A percentile compares a stretch with the other conserved stretches of the same genome.
Evolutionary conservation across 2,329 filamentous ascomycete species (phyloP).

Genomic region (Colletotrichum lupini): DNA sequence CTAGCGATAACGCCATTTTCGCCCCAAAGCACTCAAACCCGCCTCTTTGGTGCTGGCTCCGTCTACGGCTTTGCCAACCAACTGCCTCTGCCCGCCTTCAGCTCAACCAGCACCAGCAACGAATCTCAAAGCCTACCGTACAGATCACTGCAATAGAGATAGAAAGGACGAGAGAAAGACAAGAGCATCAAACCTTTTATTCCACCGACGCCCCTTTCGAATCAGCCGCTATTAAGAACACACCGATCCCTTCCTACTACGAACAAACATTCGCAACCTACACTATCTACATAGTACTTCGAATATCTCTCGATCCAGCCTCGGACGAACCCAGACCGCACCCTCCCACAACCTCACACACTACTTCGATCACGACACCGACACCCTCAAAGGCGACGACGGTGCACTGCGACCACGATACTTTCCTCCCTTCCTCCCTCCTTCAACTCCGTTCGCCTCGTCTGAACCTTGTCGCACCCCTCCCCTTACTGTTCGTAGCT

Average conservation of each 20-base stretch:
- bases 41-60: constrained; percentile 1
- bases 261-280: neutral
- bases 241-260: neutral
- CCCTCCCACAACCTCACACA: neutral
- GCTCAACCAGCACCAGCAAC: neutral
- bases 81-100: neutral
- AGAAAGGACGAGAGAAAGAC: neutral
- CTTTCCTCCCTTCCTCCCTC: neutral
- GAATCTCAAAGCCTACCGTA: neutral
- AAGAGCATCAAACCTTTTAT: neutral
- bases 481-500: neutral
- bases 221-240: neutral
- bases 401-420: neutral
- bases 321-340: neutral
- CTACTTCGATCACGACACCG: constrained; percentile 13
- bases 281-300: too few species aligned
- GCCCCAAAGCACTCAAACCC: constrained; percentile 48
- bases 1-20: constrained; percentile 52
- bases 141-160: neutral
- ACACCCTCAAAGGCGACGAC: neutral
- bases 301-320: neutral
- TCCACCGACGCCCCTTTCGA: neutral
- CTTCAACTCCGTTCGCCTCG: neutral
- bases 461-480: constrained; percentile 15
- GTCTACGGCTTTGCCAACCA: neutral